Base-by-base conservation (phyloP, 1,284 basidiomycete genomes). In the Moesziomyces sp. region DNA sequence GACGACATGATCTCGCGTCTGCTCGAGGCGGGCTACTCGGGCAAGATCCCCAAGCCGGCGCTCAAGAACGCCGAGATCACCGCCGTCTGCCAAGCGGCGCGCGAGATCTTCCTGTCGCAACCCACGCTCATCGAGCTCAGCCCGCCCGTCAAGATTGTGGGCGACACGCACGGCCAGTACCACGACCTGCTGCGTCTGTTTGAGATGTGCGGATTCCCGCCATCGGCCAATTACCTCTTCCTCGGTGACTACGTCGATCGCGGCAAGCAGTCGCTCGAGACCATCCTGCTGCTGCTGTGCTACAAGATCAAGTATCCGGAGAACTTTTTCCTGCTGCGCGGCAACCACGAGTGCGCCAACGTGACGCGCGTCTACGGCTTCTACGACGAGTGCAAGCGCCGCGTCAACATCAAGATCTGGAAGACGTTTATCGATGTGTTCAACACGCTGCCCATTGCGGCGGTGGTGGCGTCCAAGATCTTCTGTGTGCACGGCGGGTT, bases 381-480 rank as follows among this genome's bases (percentile, higher is more conserved):
- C 87, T 99, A 99, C 86, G 96, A 99, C 87, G 96, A 99, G 87
- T 99, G 97, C 89, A 99, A 99, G 87, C 91, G 97, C 82, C 90
- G 97, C 77, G 96, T 94, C 88, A 98, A 97, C 86, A 96, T 99
- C 89, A 99, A 99, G 88, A 95, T 94, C 43, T 99, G 97, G 97
- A 99, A 98, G 87, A 95, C 94, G 14, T 99, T 99, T 85, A 94
- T 98, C 85, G 97, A 99, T 86, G 96, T 98, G 46, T 99, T 99
- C 89, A 99, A 99, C 86, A 94, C 94, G 79, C 89, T 99, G 13
- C 97, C 97, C 48, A 99, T 99, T 80, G 95, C 97, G 43, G 95
- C 97, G 40, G 93, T 99, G 77, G 96, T 99, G 53, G 97, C 96
- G 13, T 95, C 93, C 78, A 99, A 99, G 88, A 99, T 99, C 83